phyloP scores from a whole-genome alignment of 1,139 yeast genomes.

The Blastobotrys petasosporus region DNA sequence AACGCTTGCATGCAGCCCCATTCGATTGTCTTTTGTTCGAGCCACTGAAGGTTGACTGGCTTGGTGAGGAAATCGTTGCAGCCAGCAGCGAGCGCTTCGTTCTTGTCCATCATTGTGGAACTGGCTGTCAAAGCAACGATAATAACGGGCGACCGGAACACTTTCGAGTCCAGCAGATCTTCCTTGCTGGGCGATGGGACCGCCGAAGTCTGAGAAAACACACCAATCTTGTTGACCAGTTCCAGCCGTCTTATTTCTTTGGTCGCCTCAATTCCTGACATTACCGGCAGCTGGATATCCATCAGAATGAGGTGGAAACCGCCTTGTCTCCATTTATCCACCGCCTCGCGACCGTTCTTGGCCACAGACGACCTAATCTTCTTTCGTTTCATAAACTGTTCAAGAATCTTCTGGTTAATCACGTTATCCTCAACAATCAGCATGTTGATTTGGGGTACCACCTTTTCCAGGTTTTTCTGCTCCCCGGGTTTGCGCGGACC shows the following conservation, averaged over 20 bases:
- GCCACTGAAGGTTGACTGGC: conserved; percentile 92
- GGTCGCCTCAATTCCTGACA: conserved; percentile 90
- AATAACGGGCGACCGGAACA: conserved; percentile 84
- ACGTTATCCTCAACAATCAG: conserved; percentile 94
- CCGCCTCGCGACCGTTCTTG: conserved; percentile 86
- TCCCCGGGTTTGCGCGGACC: conserved; percentile 3
- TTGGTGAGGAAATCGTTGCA: conserved; percentile 96
- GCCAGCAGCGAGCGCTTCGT: conserved; percentile 92
- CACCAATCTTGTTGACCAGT: conserved; percentile 74
- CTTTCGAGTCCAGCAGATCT: conserved; percentile 50
- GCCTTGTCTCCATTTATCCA: conserved; percentile 86
- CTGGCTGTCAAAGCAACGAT: conserved; percentile 95
- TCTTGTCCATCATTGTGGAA: conserved; percentile 78
- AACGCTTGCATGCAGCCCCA: conserved; percentile 95
- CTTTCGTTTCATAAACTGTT: conserved; percentile 83
- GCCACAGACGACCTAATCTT: conserved; percentile 83
- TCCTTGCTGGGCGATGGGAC: conserved; percentile 27
- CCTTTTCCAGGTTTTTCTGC: conserved; percentile 28
- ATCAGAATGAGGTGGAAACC: conserved; percentile 87
- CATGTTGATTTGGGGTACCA: conserved; percentile 75
- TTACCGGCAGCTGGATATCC: conserved; percentile 93
- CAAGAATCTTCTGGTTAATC: conserved; percentile 87
- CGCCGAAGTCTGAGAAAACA: conserved; percentile 43
- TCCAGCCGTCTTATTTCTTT: conserved; percentile 82
- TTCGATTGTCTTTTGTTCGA: conserved; percentile 88